Conservation (phyloP, 768 basidiomycete genomes). For the Mycena filopes region DNA sequence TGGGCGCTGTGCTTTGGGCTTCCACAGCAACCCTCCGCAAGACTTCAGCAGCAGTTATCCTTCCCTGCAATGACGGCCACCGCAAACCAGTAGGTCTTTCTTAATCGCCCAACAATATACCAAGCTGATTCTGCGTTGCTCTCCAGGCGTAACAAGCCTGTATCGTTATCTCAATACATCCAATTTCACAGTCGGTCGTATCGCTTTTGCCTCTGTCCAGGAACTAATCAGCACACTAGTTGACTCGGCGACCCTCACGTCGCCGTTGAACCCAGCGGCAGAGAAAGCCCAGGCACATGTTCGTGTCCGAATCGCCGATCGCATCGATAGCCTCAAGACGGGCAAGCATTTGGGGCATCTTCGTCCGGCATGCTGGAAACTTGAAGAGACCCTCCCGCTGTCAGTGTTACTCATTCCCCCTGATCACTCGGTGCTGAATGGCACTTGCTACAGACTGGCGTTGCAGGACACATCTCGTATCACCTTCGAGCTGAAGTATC, state of each 20-base stretch:
- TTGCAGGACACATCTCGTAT: neutral
- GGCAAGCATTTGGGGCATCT: neutral
- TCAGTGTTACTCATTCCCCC: neutral
- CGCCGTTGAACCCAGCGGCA: neutral
- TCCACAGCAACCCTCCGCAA: neutral
- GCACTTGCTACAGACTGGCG: neutral
- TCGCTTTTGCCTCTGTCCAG: neutral
- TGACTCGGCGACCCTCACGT: neutral
- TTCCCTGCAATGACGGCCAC: neutral
- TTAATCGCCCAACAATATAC: neutral
- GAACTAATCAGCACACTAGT: neutral
- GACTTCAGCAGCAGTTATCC: neutral
- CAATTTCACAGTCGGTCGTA: slow-evolving; percentile 12
- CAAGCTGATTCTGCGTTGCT: neutral
- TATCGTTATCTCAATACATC: neutral
- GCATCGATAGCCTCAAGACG: slow-evolving; percentile 3
- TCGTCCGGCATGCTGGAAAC: neutral
- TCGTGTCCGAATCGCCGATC: slow-evolving; percentile 3
- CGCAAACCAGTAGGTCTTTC: neutral
- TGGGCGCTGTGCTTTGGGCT: neutral
- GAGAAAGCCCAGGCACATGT: neutral
- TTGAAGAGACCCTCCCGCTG: neutral
- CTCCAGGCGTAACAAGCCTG: neutral
- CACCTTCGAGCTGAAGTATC: neutral
- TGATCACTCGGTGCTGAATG: neutral